These are phyloP conservation scores for Aspergillus ellipticus DNA, from an alignment of 495 filamentous ascomycete species.

Conservation along the genomic window DNA sequence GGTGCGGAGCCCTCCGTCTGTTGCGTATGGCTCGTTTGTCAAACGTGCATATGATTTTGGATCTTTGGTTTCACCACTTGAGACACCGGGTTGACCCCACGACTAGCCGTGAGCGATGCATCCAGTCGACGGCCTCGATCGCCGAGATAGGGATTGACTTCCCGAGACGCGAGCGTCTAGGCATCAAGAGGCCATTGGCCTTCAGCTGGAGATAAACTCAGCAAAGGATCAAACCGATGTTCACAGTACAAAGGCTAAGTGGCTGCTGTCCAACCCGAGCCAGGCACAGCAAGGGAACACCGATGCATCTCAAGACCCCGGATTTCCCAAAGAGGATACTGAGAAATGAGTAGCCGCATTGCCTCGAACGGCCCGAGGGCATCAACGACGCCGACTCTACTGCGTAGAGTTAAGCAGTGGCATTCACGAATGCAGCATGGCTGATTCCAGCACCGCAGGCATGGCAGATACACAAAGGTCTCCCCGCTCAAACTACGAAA, in stretches of 20 bases:
- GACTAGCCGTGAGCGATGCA: neutral
- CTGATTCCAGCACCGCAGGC: neutral
- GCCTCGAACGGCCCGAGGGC: neutral
- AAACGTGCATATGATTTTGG: neutral
- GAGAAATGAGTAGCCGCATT: neutral
- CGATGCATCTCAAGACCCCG: neutral
- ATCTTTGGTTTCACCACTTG: neutral
- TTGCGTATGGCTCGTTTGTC: too few species aligned
- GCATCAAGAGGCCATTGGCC: neutral
- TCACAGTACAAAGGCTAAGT: neutral
- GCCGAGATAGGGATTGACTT: neutral
- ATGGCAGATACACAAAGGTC: neutral
- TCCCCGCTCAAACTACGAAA: neutral
- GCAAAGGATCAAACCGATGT: neutral
- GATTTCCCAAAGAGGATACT: neutral
- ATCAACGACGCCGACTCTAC: too few species aligned
- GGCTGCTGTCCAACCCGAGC: slow-evolving; percentile 1
- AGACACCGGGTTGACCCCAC: neutral
- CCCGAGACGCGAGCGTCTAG: neutral
- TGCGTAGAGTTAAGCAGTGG: too few species aligned
- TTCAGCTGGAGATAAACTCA: neutral
- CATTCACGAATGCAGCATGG: too few species aligned
- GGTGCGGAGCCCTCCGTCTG: neutral
- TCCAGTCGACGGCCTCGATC: neutral
- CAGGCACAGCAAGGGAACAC: slow-evolving; percentile 7